Base-by-base conservation (phyloP, 495 filamentous ascomycete genomes). In the Staphylotrichum tortipilum region DNA sequence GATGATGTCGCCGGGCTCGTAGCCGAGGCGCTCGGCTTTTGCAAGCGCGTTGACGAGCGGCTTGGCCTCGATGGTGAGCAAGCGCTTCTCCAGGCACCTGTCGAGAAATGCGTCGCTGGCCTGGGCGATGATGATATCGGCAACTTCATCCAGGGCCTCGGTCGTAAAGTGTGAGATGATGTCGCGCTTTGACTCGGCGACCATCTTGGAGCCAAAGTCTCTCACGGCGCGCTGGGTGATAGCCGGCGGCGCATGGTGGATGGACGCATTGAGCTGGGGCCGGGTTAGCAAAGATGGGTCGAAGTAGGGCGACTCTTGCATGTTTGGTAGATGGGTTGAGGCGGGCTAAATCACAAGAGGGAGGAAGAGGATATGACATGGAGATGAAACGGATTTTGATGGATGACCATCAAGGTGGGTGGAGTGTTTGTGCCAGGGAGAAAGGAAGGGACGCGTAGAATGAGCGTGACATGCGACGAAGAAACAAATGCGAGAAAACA, bases 1-100 rank as follows among this genome's bases (percentile, higher is more conserved):
- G 24, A 75, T 51, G 7, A 70, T 50, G 34, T 77, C 74, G 28
- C 56, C 58, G 3, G 58, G 55, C 37, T 70, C 63, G 44, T 76
- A 77, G 7, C 74, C 74, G 12, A 77, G 66, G 12, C 74, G 65
- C 55, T 76, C 69, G 4, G 74, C 74, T 21, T 62, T 65, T 1
- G 74, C 73, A 8, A 77, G 66, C 24, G 71, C 69, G 43, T 73
- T 76, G 49, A 76, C 66, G 29, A 77, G 57, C 12, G 70, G 64
- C 15, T 66, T 65, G 0, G 72, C 71, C 31, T 72, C 69, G 36
- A 76, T 76, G 1, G 71, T 77, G 24, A 54, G 49, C 3, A 77
- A 57, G 7, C 74, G 68, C 50, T 62, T 65, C 36, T 67, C 70
- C 1, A 76, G 36, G 18, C 64, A 71, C 47, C 60, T 67, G 55